Percentiles rank a stretch among this genome's conserved stretches.
These are phyloP conservation scores for Russula earlei DNA, from an alignment of 768 basidiomycete genomes.

Conservation along the genomic window DNA sequence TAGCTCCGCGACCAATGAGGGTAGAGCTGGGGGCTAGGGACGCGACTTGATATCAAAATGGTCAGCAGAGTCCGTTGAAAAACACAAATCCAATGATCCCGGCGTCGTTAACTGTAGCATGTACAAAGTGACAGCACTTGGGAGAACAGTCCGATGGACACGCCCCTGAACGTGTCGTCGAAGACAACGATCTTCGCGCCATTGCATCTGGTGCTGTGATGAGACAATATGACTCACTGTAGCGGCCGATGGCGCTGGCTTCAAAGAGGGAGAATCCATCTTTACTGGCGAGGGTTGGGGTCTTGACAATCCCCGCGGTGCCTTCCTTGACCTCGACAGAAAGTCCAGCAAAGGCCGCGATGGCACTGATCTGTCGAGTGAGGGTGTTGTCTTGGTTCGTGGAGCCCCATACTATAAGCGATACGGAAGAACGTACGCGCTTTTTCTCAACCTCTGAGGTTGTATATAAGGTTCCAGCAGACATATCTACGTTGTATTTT, in stretches of 20 bases:
- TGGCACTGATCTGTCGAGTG: conserved; percentile 37
- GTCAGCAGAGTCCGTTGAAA: neutral
- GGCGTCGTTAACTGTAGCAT: neutral
- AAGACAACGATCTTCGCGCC: neutral
- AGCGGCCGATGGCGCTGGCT: conserved; percentile 71
- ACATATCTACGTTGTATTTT: conserved; percentile 32
- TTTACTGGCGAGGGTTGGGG: conserved; percentile 70
- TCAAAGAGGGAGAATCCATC: conserved; percentile 79
- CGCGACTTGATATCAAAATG: conserved; percentile 47
- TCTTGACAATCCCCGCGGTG: conserved; percentile 64
- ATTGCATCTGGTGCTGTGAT: neutral
- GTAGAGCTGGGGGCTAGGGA: conserved; percentile 64
- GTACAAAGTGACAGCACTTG: neutral
- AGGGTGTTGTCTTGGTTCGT: neutral
- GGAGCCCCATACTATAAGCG: too few relatives aligned
- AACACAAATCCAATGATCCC: neutral
- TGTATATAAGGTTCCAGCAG: conserved; percentile 59
- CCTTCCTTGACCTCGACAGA: conserved; percentile 41
- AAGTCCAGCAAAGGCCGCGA: conserved; percentile 51
- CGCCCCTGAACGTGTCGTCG: neutral
- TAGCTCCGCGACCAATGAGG: conserved; percentile 54
- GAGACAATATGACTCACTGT: conserved; percentile 52
- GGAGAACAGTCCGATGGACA: neutral
- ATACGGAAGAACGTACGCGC: conserved; percentile 34
- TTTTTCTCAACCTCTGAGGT: conserved; percentile 32